A percentile compares a stretch with the other conserved stretches of the same genome.
phyloP scores from a whole-genome alignment of 805 yeast species.

The Maudiozyma saulgeensis region DNA sequence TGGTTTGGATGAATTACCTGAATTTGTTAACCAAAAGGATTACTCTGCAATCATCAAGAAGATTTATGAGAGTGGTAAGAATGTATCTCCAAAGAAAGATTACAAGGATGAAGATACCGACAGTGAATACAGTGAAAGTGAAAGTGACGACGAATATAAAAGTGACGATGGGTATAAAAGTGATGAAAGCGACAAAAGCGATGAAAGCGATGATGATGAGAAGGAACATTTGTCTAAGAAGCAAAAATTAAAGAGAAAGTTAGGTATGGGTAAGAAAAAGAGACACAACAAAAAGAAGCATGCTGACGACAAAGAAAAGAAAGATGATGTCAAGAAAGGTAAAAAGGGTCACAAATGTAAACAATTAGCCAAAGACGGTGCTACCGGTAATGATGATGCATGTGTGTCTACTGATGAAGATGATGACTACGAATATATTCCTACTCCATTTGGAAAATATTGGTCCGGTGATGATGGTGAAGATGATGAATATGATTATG shows the following conservation, averaged over 20 bases:
- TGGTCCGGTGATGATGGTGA: not conserved
- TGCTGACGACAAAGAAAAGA: not conserved
- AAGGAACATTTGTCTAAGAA: not conserved
- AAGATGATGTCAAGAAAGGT: not conserved
- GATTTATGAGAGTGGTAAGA: not conserved
- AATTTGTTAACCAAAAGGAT: constrained; percentile 19
- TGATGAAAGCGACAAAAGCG: not conserved
- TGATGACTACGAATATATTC: not conserved
- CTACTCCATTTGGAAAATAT: not conserved
- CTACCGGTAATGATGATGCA: not conserved
- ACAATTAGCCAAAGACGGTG: not conserved
- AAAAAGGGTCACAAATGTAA: not conserved
- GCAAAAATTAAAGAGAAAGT: not conserved
- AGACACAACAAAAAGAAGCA: not conserved
- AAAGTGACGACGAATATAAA: not conserved
- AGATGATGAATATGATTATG: not conserved
- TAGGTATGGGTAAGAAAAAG: not conserved
- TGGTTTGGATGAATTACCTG: constrained; percentile 21
- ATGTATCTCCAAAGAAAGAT: not conserved
- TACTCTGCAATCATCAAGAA: constrained; percentile 7
- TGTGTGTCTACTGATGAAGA: not conserved
- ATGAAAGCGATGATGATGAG: not conserved
- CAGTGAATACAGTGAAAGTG: not conserved
- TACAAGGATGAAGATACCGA: not conserved
- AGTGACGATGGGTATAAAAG: constrained; percentile 1